phyloP scores from a whole-genome alignment of 345 rosid species.

The Pseudoturritis turrita region DNA sequence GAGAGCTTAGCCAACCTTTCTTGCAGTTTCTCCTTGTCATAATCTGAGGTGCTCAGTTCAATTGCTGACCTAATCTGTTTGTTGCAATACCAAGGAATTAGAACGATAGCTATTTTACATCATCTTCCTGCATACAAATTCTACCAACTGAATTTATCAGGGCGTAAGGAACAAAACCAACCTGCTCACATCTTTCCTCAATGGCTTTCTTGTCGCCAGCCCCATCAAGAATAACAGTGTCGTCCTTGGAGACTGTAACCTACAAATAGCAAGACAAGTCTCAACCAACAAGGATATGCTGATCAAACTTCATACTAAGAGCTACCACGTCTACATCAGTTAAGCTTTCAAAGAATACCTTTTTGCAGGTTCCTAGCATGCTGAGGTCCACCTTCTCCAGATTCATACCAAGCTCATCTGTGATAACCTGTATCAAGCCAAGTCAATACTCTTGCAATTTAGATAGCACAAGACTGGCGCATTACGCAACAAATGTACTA shows the following conservation, averaged over 20 bases:
- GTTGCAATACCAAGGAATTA: background rate
- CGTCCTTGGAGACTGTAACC: conserved; percentile 85
- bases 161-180: conserved; percentile 11
- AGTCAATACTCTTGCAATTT: background rate
- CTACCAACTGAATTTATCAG: background rate
- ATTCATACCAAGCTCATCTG: conserved; percentile 89
- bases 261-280: conserved; percentile 15
- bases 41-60: conserved; percentile 79
- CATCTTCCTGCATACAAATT: background rate
- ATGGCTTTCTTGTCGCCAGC: conserved; percentile 85
- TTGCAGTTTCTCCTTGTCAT: conserved; percentile 90
- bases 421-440: conserved; percentile 48
- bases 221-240: conserved; percentile 88
- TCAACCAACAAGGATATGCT: background rate
- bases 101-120: background rate
- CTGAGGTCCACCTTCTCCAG: conserved; percentile 79
- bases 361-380: conserved; percentile 90
- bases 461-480: background rate
- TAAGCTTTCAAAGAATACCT: conserved; percentile 22
- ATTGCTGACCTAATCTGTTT: background rate
- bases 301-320: background rate
- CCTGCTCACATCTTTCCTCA: conserved; percentile 94
- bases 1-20: conserved; percentile 93
- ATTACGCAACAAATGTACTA: background rate
- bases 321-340: background rate